Base-by-base conservation (phyloP, 1,284 basidiomycete species). In the Megacollybia platyphylla region DNA sequence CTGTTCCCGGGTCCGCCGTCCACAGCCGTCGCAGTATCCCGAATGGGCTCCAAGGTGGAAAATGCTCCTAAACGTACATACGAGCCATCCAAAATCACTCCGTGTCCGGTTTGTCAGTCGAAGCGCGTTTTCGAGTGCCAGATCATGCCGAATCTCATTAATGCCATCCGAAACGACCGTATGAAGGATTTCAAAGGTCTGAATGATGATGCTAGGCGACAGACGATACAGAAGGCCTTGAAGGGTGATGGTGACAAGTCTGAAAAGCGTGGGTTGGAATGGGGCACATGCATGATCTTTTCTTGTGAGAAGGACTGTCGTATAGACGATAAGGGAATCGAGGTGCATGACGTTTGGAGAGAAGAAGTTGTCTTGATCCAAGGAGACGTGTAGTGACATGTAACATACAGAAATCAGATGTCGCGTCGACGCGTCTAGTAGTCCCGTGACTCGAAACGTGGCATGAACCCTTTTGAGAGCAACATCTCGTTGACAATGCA, bases 111-210 rank as follows among this genome's bases (percentile, higher is more conserved):
- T 15, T 91, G 87, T 60, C 61, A 65, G 35, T 63, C 69, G 5
- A 62, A 57, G 36, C 71, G 85, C 8, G 67, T 79, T 6, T 91
- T 89, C 57, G 88, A 91, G 55, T 87, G 80, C 51, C 87, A 91
- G 55, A 60, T 90, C 32, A 89, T 89, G 86, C 87, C 87, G 1
- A 87, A 89, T 56, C 61, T 90, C 37, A 86, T 89, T 57, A 87
- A 84, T 46, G 61, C 85, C 5, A 64, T 87, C 27, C 65, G 67
- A 44, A 51, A 51, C 31, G 53, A 54, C 27, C 51, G 53, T 27
- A 48, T 52, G 32, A 49, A 51, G 31, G 50, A 52, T 18, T 47
- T 48, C 40, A 59, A 59, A 42, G 64, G 62, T 45, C 45, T 68
- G 51, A 69, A 70, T 5, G 77, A 83, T 35, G 76, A 75, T 52